Conservation (phyloP, 1,284 basidiomycete species). For the Phellopilus nigrolimitatus region DNA sequence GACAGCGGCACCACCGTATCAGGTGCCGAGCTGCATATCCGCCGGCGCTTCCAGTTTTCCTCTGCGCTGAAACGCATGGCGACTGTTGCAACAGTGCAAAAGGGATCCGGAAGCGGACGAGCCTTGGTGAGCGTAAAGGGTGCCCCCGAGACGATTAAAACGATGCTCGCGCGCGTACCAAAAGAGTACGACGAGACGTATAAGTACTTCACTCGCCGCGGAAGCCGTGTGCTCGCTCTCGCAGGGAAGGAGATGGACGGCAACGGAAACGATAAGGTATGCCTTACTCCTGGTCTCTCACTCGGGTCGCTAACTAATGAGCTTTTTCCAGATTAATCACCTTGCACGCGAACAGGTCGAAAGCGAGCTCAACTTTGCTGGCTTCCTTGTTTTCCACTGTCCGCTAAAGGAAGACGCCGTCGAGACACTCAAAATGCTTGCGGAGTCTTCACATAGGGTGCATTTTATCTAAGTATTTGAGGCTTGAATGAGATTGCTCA, state of each 20-base stretch:
- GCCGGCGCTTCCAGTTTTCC: conserved; percentile 93
- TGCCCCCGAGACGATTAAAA: conserved; percentile 90
- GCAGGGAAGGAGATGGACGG: conserved; percentile 78
- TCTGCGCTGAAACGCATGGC: conserved; percentile 96
- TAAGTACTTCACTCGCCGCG: conserved; percentile 88
- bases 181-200: conserved; percentile 85
- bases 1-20: too few relatives aligned
- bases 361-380: conserved; percentile 72
- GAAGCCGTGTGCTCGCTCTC: conserved; percentile 87
- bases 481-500: not conserved
- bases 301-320: not conserved
- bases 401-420: conserved; percentile 93
- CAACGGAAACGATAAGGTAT: conserved; percentile 55
- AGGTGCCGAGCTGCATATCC: conserved; percentile 58
- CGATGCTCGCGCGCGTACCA: conserved; percentile 75
- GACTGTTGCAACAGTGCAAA: conserved; percentile 71
- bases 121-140: conserved; percentile 80
- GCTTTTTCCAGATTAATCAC: conserved; percentile 68
- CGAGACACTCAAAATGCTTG: conserved; percentile 84
- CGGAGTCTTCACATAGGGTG: conserved; percentile 91
- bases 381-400: conserved; percentile 95
- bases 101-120: conserved; percentile 41
- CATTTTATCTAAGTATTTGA: conserved; percentile 30
- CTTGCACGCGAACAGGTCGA: conserved; percentile 78
- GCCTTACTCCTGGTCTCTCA: not conserved